These are phyloP conservation scores for Miscanthus sacchariflorus DNA, from an alignment of 202 grass and related monocot genomes.

Conservation along the genomic window DNA sequence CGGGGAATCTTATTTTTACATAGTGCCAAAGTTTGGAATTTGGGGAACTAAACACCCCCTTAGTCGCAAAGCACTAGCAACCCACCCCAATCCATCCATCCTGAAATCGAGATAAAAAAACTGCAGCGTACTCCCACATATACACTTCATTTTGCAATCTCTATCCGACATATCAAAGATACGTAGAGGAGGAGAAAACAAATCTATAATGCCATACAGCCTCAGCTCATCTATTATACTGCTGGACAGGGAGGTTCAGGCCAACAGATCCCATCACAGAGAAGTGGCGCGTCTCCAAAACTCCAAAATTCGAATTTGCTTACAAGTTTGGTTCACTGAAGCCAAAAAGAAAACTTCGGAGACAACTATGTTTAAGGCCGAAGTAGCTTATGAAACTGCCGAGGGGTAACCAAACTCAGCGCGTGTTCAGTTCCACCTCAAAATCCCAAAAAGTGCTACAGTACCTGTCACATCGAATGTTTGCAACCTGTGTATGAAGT, in stretches of 20 bases:
- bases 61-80: too few species aligned
- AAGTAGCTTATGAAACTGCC: slow-evolving; percentile 5
- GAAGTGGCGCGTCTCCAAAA: not conserved
- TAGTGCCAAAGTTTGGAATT: too few species aligned
- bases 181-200: not conserved
- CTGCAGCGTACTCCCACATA: too few species aligned
- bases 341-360: not conserved
- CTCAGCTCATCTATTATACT: not conserved
- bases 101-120: too few species aligned
- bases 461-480: too few species aligned
- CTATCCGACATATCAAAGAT: not conserved
- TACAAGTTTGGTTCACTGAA: slow-evolving; percentile 3
- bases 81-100: too few species aligned
- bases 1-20: too few species aligned
- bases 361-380: not conserved
- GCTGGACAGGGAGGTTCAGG: not conserved
- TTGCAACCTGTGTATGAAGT: too few species aligned
- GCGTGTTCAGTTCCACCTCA: too few species aligned
- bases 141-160: too few species aligned
- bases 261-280: not conserved
- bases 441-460: too few species aligned
- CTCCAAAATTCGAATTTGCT: not conserved
- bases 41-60: too few species aligned
- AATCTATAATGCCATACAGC: not conserved
- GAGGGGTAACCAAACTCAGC: not conserved